phyloP scores from a whole-genome alignment of 257 asterid genomes.

The Orobanche coerulescens region DNA sequence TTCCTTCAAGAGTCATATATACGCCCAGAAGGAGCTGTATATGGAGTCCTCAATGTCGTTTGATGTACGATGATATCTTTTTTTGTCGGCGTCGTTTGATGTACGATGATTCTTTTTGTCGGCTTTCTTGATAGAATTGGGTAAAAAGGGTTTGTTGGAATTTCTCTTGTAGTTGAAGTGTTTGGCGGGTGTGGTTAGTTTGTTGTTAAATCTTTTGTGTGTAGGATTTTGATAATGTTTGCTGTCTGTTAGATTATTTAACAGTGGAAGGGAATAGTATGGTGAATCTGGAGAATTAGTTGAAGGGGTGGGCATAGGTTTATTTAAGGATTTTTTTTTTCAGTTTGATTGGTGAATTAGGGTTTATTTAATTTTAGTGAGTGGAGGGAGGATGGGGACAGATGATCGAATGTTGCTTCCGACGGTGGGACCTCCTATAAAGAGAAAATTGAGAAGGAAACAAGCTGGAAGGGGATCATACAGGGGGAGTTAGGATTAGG shows the following conservation, averaged over 20 bases:
- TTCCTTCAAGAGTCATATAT: neutral
- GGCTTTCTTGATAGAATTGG: slow-evolving; percentile 5
- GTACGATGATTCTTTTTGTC: slow-evolving; percentile 27
- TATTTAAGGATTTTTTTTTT: slow-evolving; percentile 16
- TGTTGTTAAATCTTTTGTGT: neutral
- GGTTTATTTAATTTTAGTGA: slow-evolving; percentile 23
- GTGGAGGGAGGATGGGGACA: slow-evolving; percentile 58
- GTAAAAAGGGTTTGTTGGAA: neutral
- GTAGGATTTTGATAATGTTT: too few relatives aligned
- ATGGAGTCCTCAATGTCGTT: slow-evolving; percentile 45
- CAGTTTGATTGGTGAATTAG: slow-evolving; percentile 26
- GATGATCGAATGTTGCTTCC: slow-evolving; percentile 77
- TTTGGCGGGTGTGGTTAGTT: slow-evolving; percentile 5
- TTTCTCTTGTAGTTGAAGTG: slow-evolving; percentile 14
- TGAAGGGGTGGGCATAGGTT: slow-evolving; percentile 21
- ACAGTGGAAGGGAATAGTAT: slow-evolving; percentile 13
- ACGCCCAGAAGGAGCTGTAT: neutral
- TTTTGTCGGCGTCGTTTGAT: slow-evolving; percentile 47
- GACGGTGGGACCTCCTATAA: slow-evolving; percentile 93
- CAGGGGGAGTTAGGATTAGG: slow-evolving; percentile 81
- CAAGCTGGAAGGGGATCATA: slow-evolving; percentile 99
- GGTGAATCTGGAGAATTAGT: slow-evolving; percentile 28
- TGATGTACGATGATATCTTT: slow-evolving; percentile 34
- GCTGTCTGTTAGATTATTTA: neutral
- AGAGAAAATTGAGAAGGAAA: slow-evolving; percentile 92